Evolutionary conservation across 2,329 filamentous ascomycete genomes (phyloP).

Genomic region (Zasmidium citrigriseum): DNA sequence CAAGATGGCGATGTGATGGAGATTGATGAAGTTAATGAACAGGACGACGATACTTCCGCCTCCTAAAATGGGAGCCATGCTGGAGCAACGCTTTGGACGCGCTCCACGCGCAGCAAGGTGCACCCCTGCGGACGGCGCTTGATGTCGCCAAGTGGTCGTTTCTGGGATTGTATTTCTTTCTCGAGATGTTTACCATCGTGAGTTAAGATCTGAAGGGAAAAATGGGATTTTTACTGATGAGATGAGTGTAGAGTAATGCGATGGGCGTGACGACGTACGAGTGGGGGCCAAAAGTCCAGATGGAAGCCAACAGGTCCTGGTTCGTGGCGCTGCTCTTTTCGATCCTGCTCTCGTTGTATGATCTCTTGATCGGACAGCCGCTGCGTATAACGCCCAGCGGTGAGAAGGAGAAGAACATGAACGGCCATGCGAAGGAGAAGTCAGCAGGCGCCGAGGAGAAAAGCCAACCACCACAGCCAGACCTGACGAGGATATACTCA

Average conservation of each 20-base stretch:
- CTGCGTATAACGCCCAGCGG: background rate
- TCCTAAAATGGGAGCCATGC: slow-evolving; percentile 58
- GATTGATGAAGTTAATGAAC: slow-evolving; percentile 1
- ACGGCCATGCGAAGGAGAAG: background rate
- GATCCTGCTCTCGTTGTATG: slow-evolving; percentile 46
- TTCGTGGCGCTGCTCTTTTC: slow-evolving; percentile 61
- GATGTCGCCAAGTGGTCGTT: slow-evolving; percentile 60
- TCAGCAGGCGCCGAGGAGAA: background rate
- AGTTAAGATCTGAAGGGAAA: slow-evolving; percentile 38
- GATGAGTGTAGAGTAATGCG: slow-evolving; percentile 37
- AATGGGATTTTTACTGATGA: background rate
- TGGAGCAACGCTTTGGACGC: slow-evolving; percentile 15
- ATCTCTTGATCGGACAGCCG: slow-evolving; percentile 34
- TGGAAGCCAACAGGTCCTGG: slow-evolving; percentile 71
- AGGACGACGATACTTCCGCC: slow-evolving; percentile 65
- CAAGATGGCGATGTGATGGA: slow-evolving; percentile 1
- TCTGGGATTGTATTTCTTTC: slow-evolving; percentile 66
- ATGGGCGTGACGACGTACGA: slow-evolving; percentile 52
- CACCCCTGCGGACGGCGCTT: slow-evolving; percentile 42
- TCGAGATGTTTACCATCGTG: slow-evolving; percentile 66
- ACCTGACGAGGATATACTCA: slow-evolving; percentile 32
- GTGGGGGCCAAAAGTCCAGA: slow-evolving; percentile 50
- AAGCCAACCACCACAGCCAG: background rate
- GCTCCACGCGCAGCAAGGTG: slow-evolving; percentile 29
- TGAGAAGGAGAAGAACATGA: slow-evolving; percentile 2